Conservation (phyloP, 1,284 basidiomycete species). For the Ustilago curta region DNA sequence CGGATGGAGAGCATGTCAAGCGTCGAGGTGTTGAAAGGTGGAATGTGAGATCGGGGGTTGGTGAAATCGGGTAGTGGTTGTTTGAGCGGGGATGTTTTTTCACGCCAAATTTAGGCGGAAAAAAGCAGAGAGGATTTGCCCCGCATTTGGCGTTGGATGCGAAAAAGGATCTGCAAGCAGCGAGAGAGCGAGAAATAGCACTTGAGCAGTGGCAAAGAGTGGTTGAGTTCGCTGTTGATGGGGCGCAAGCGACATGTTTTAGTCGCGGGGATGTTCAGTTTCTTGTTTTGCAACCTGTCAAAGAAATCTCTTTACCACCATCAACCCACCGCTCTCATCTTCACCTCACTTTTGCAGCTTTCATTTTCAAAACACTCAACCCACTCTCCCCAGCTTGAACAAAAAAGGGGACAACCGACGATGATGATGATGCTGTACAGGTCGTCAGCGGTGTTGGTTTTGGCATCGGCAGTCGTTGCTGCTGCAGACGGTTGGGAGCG, state of each 20-base stretch:
- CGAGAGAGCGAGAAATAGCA: neutral
- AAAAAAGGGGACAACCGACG: too few species aligned
- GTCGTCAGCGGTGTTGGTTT: neutral
- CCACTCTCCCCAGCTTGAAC: too few species aligned
- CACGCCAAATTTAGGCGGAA: slow-evolving; percentile 4
- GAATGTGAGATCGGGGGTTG: neutral
- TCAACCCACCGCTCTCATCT: neutral
- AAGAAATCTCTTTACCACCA: neutral
- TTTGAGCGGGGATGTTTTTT: neutral
- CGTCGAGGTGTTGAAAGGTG: neutral
- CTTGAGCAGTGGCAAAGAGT: slow-evolving; percentile 8
- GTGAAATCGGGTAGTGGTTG: neutral
- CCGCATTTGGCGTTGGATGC: slow-evolving; percentile 24
- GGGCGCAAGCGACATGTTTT: too few species aligned
- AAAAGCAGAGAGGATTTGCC: slow-evolving; percentile 13
- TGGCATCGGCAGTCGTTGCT: neutral
- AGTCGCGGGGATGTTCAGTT: slow-evolving; percentile 1
- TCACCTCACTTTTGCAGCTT: too few species aligned
- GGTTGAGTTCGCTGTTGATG: too few species aligned
- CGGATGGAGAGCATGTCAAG: too few species aligned
- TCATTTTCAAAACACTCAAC: too few species aligned
- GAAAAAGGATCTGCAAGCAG: slow-evolving; percentile 7
- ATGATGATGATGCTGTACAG: neutral
- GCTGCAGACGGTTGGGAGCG: neutral
- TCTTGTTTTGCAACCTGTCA: neutral